Evolutionary conservation across 257 asterid species (phyloP), one percentile per base, ranked within the genome.

Genomic region (Nicotiana otophora): DNA sequence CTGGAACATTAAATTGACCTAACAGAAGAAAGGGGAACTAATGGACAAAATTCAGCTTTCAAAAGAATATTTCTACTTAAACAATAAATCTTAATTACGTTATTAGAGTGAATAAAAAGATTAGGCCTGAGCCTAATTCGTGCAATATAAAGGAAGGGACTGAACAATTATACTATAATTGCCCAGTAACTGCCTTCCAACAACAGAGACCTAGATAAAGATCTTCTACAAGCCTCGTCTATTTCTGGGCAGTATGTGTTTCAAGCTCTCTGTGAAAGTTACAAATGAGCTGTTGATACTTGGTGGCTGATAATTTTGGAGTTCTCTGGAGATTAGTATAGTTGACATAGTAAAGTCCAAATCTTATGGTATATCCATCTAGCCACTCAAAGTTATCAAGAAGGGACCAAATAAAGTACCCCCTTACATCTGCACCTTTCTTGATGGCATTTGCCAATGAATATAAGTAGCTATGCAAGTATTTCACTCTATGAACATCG

Each of bases 301-400:
- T 87, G 72, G 78, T 55, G 46, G 91, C 91, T 5, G 94, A 89
- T 4, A 62, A 53, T 58, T 80, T 89, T 12, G 93, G 90, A 48
- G 75, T 89, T 77, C 92, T 92, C 84, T 83, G 33, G 7, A 89
- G 86, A 19, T 88, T 92, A 10, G 78, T 74, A 42, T 46, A 86
- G 62, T 89, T 85, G 20, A 91, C 90, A 82, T 86, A 85, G 79
- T 91, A 48, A 34, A 92, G 92, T 54, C 97, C 97, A 80, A 90
- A 92, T 46, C 92, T 90, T 87, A 82, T 63, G 14, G 85, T 86
- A 80, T 90, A 92, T 81, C 97, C 97, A 19, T 36, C 65, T 57
- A 77, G 72, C 98, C 97, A 91, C 92, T 92, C 98, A 76, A 92
- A 92, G 85, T 91, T 91, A 88, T 94, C 96, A 10, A 94, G 90